Conservation (phyloP, 2,329 filamentous ascomycete genomes). For the Westerdykella ornata region DNA sequence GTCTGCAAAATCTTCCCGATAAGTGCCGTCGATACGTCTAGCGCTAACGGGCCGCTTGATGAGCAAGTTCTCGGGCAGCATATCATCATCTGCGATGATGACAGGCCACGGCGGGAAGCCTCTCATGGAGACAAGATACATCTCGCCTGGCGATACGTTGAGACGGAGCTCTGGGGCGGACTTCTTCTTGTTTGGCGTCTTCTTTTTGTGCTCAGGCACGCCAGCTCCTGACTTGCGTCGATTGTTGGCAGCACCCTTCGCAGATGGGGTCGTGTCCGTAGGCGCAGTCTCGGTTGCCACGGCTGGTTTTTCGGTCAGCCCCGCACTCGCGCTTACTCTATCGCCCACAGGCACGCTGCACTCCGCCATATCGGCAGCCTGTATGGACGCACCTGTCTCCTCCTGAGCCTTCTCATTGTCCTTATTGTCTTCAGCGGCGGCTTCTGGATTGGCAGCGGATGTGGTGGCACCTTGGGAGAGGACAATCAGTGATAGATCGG, state of each 20-base stretch:
- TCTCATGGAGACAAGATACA: slow-evolving; percentile 89
- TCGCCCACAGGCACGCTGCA: too few relatives aligned
- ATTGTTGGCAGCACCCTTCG: slow-evolving; percentile 16
- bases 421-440: slow-evolving; percentile 18
- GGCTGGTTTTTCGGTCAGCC: too few relatives aligned
- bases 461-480: slow-evolving; percentile 12
- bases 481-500: slow-evolving; percentile 15
- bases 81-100: slow-evolving; percentile 88
- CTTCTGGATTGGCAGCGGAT: slow-evolving; percentile 15
- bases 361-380: too few relatives aligned
- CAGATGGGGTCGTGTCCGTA: not conserved
- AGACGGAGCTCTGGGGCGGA: slow-evolving; percentile 61
- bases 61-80: slow-evolving; percentile 75
- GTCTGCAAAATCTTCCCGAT: slow-evolving; percentile 78
- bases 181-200: slow-evolving; percentile 66
- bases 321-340: too few relatives aligned
- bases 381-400: slow-evolving; percentile 19
- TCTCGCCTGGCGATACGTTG: slow-evolving; percentile 82
- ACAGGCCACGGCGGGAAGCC: slow-evolving; percentile 92
- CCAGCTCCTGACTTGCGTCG: slow-evolving; percentile 67
- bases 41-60: slow-evolving; percentile 78
- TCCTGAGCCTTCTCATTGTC: slow-evolving; percentile 16
- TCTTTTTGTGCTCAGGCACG: slow-evolving; percentile 66
- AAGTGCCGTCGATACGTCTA: slow-evolving; percentile 72
- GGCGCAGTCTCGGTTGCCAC: not conserved